Evolutionary conservation across 495 filamentous ascomycete species (phyloP).

Genomic region (Staphylotrichum longicolle): DNA sequence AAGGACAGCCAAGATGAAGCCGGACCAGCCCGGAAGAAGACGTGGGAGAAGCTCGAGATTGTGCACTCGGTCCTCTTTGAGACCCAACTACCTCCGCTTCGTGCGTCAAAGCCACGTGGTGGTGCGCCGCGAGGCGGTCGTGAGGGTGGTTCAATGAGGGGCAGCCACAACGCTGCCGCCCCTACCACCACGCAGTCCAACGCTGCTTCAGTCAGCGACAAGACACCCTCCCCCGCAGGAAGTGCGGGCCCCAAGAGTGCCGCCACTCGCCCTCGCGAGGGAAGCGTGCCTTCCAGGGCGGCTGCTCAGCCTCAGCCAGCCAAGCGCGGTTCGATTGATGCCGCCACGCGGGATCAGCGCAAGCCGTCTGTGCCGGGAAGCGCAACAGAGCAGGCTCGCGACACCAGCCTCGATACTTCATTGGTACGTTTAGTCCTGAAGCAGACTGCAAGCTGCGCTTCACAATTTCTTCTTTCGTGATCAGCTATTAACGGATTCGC

Average conservation of each 20-base stretch:
- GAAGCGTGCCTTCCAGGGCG: slow-evolving; percentile 24
- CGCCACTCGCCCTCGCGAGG: slow-evolving; percentile 27
- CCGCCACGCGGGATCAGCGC: slow-evolving; percentile 43
- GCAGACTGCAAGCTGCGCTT: not conserved
- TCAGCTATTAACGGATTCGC: slow-evolving; percentile 5
- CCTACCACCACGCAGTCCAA: slow-evolving; percentile 13
- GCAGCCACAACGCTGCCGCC: slow-evolving; percentile 20
- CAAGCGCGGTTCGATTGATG: slow-evolving; percentile 50
- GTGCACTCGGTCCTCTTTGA: slow-evolving; percentile 78
- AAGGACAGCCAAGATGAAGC: slow-evolving; percentile 66
- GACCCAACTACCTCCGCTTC: slow-evolving; percentile 63
- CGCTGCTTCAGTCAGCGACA: slow-evolving; percentile 21
- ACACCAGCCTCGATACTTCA: slow-evolving; percentile 23
- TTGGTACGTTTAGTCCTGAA: slow-evolving; percentile 28
- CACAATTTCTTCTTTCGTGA: not conserved
- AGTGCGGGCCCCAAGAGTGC: slow-evolving; percentile 18
- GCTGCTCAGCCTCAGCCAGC: slow-evolving; percentile 28
- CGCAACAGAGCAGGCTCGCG: slow-evolving; percentile 39
- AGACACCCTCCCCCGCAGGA: slow-evolving; percentile 18
- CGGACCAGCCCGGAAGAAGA: slow-evolving; percentile 60
- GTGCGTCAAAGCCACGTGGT: slow-evolving; percentile 59
- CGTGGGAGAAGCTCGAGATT: slow-evolving; percentile 70
- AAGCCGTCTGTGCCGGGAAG: slow-evolving; percentile 36
- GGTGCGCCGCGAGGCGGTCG: slow-evolving; percentile 53
- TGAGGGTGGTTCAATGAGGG: slow-evolving; percentile 35